Evolutionary conservation across 768 basidiomycete species (phyloP).

Genomic region (Boletus rex-veris): DNA sequence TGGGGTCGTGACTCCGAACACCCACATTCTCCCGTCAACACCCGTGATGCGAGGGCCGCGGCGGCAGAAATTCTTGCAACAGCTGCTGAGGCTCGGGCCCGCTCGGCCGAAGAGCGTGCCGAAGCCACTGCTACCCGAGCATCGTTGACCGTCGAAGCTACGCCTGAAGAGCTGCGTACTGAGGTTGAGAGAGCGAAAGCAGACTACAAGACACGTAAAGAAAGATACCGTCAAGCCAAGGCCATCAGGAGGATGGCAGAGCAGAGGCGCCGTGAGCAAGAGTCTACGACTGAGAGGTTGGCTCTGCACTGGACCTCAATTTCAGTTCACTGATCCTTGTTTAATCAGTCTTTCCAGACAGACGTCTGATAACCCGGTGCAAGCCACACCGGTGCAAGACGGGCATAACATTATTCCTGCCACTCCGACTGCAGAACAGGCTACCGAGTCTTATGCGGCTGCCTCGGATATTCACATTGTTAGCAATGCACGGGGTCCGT

Average conservation of each 20-base stretch:
- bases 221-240: slow-evolving; percentile 59
- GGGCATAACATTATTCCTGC: not conserved
- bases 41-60: slow-evolving; percentile 9
- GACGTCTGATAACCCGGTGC: slow-evolving; percentile 19
- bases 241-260: slow-evolving; percentile 44
- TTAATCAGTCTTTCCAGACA: slow-evolving; percentile 26
- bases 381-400: not conserved
- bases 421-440: slow-evolving; percentile 10
- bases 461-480: slow-evolving; percentile 44
- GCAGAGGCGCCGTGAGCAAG: slow-evolving; percentile 22
- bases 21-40: not conserved
- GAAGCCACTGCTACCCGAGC: not conserved
- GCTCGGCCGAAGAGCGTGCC: slow-evolving; percentile 2
- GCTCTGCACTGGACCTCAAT: not conserved
- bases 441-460: slow-evolving; percentile 12
- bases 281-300: slow-evolving; percentile 28
- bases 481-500: slow-evolving; percentile 58
- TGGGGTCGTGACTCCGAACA: slow-evolving; percentile 12
- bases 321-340: slow-evolving; percentile 4
- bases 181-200: slow-evolving; percentile 65
- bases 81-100: slow-evolving; percentile 15
- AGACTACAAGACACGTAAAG: slow-evolving; percentile 67
- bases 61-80: slow-evolving; percentile 16
- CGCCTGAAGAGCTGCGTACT: slow-evolving; percentile 28
- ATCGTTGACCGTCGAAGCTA: not conserved